These are phyloP conservation scores for Leccinum boreale DNA, from an alignment of 768 basidiomycete species.

Conservation along the genomic window DNA sequence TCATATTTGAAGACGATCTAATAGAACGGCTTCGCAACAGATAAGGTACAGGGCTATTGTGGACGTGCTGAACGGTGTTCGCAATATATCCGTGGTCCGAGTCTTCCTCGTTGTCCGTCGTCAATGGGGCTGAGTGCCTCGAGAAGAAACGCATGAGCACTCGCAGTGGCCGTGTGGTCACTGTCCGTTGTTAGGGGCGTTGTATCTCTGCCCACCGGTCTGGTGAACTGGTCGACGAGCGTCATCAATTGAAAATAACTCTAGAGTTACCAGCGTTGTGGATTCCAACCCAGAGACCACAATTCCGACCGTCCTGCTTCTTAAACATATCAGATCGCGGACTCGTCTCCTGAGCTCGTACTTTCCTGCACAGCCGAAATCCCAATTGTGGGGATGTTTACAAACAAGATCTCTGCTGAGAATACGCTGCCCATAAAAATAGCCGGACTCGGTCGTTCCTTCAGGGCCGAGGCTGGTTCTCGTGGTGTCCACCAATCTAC, in stretches of 20 bases:
- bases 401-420: constrained; percentile 60
- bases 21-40: neutral
- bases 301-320: constrained; percentile 54
- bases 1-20: constrained; percentile 5
- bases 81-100: constrained; percentile 5
- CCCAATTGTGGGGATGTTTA: constrained; percentile 87
- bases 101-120: constrained; percentile 3
- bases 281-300: constrained; percentile 87
- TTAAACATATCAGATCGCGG: constrained; percentile 72
- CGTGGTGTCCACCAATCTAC: constrained; percentile 94
- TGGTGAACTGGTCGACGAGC: constrained; percentile 20
- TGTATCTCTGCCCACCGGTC: constrained; percentile 67
- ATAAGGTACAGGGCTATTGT: constrained; percentile 14
- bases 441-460: constrained; percentile 87
- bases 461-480: constrained; percentile 95
- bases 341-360: constrained; percentile 58
- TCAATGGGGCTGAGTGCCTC: constrained; percentile 5
- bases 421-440: constrained; percentile 70
- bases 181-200: constrained; percentile 47
- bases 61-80: constrained; percentile 23
- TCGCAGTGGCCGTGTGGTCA: constrained; percentile 21
- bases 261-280: constrained; percentile 55
- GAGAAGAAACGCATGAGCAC: constrained; percentile 4
- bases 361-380: constrained; percentile 95
- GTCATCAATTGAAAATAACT: no score